Conservation (phyloP, 2,329 filamentous ascomycete genomes). For the Aspergillus candidus region DNA sequence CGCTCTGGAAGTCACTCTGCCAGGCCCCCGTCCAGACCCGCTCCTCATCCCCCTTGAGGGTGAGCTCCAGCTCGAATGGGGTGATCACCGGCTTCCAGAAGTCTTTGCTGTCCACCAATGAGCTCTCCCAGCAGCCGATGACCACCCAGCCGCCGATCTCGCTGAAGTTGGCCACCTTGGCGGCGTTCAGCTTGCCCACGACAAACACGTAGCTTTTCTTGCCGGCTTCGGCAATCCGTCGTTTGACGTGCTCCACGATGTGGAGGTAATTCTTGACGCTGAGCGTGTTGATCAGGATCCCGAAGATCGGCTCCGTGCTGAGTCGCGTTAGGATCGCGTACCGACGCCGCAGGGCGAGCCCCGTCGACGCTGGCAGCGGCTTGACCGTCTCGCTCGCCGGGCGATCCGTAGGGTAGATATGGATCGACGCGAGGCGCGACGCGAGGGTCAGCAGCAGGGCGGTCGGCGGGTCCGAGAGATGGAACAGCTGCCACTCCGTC, state of each 20-base stretch:
- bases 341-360: slow-evolving; percentile 66
- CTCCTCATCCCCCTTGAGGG: slow-evolving; percentile 66
- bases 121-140: slow-evolving; percentile 96
- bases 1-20: slow-evolving; percentile 75
- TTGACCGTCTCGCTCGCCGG: slow-evolving; percentile 26
- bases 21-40: slow-evolving; percentile 82
- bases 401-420: slow-evolving; percentile 64
- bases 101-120: slow-evolving; percentile 77
- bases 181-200: slow-evolving; percentile 91
- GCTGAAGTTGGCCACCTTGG: slow-evolving; percentile 92
- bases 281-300: slow-evolving; percentile 92
- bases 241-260: slow-evolving; percentile 67
- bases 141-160: slow-evolving; percentile 97
- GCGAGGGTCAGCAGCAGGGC: slow-evolving; percentile 82
- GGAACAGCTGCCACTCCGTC: slow-evolving; percentile 68
- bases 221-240: slow-evolving; percentile 67
- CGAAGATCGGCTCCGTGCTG: slow-evolving; percentile 75
- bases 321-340: slow-evolving; percentile 82
- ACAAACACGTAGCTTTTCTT: slow-evolving; percentile 97
- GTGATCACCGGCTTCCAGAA: slow-evolving; percentile 89
- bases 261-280: slow-evolving; percentile 84
- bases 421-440: slow-evolving; percentile 70
- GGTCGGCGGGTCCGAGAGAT: slow-evolving; percentile 73
- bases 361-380: slow-evolving; percentile 45
- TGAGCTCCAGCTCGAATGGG: slow-evolving; percentile 84